Percentiles rank a stretch among this genome's conserved stretches.
Evolutionary conservation across 176 grass and related monocot species (phyloP).

Genomic region (Juncus inflexus): DNA sequence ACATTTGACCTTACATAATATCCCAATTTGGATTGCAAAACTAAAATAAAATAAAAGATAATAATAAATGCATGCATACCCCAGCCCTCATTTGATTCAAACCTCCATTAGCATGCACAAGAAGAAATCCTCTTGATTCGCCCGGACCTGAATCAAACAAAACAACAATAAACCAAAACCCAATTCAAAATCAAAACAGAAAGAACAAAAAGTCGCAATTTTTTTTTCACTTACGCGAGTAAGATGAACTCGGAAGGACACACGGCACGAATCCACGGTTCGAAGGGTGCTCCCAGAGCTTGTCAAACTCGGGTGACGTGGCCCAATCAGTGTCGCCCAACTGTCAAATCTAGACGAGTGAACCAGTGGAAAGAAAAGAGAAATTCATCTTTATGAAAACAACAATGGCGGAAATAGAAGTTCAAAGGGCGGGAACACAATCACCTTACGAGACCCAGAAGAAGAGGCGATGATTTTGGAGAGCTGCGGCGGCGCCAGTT

Average conservation of each 20-base stretch:
- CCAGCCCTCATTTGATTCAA: constrained; percentile 98
- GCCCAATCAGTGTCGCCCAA: constrained; percentile 34
- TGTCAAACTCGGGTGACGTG: constrained; percentile 24
- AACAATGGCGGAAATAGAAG: neutral
- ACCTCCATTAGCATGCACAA: constrained; percentile 86
- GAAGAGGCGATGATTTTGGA: constrained; percentile 34
- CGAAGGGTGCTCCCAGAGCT: constrained; percentile 57
- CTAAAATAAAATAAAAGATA: neutral
- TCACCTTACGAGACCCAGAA: constrained; percentile 49
- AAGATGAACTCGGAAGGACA: constrained; percentile 34
- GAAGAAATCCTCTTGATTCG: constrained; percentile 58
- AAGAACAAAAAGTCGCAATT: neutral
- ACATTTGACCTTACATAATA: constrained; percentile 14
- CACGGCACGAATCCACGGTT: constrained; percentile 58
- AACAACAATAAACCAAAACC: constrained; percentile 9
- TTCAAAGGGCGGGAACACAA: neutral
- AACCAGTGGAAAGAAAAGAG: constrained; percentile 33
- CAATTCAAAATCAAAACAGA: neutral
- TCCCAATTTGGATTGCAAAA: neutral
- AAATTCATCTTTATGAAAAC: neutral
- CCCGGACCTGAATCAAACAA: constrained; percentile 39
- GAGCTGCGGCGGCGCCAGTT: constrained; percentile 62
- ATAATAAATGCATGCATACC: constrained; percentile 42
- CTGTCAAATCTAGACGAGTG: constrained; percentile 65
- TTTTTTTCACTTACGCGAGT: constrained; percentile 31